Evolutionary conservation across 768 basidiomycete genomes (phyloP), one percentile per base, ranked within the genome.

Genomic region (Calocybe cyanea): DNA sequence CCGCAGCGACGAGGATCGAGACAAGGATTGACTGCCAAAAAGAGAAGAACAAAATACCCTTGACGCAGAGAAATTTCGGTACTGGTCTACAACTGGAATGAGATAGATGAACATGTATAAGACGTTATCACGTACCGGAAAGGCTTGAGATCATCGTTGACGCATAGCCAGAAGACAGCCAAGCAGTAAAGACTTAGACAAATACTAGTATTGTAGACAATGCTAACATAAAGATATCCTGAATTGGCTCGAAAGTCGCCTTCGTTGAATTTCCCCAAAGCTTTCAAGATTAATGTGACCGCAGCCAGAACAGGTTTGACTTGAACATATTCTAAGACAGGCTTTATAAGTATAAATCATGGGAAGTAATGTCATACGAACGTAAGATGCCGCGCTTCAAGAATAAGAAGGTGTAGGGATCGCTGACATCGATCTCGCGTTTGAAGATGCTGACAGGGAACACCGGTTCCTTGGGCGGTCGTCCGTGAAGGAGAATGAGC

Each of bases 41-140:
- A 1, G 90, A 93, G 66, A 96, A 95, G 75, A 97, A 97, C 17
- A 99, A 75, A 54, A 99, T 92, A 36, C 95, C 95, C 62, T 99
- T 99, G 55, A 99, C 93, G 61, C 93, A 99, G 20, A 98, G 82
- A 66, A 99, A 99, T 65, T 99, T 99, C 2, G 96, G 92, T 54
- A 94, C 80, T 0, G 92, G 92, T 9, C 95, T 86, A 56, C 17
- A 51, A 20, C 51, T 40, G 18, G 9, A 18, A 25, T 23, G 2
- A 34, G 8, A 43, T 18, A 34, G 17, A 41, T 37, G 17, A 1
- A 38, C 24, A 35, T 17, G 24, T 0, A n/a, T 36, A 2, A n/a
- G 18, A 9, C 15, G 21, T 23, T 34, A 14, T 18, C 9, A 61
- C 83, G 54, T 45, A 85, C 87, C 87, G 75, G 69, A 92, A 96